These are phyloP conservation scores for Pleurotus ostreatus DNA, from an alignment of 768 basidiomycete genomes.

Conservation along the genomic window DNA sequence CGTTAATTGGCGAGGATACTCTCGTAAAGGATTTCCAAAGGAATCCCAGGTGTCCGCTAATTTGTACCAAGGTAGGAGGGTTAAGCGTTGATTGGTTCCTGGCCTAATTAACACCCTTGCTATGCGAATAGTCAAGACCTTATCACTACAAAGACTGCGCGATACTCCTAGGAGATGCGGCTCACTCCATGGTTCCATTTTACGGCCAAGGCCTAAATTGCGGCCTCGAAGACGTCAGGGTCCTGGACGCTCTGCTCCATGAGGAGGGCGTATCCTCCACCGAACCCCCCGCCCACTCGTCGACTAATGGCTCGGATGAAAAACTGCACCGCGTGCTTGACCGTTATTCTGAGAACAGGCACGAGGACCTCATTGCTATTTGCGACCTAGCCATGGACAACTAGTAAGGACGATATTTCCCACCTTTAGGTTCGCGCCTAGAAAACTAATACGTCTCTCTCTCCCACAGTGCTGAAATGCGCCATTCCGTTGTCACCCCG, in stretches of 20 bases:
- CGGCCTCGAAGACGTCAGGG: slow-evolving; percentile 94
- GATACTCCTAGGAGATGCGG: slow-evolving; percentile 89
- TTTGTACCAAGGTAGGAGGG: slow-evolving; percentile 81
- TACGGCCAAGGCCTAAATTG: slow-evolving; percentile 98
- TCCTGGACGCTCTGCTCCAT: slow-evolving; percentile 73
- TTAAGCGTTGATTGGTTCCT: slow-evolving; percentile 13
- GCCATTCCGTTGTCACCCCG: slow-evolving; percentile 83
- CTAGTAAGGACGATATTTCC: slow-evolving; percentile 64
- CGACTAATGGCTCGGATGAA: slow-evolving; percentile 38
- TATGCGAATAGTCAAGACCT: slow-evolving; percentile 58
- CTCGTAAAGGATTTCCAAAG: slow-evolving; percentile 73
- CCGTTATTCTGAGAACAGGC: slow-evolving; percentile 76
- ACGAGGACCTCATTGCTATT: slow-evolving; percentile 88
- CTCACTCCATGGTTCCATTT: slow-evolving; percentile 99
- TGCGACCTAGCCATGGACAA: slow-evolving; percentile 92
- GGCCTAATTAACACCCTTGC: slow-evolving; percentile 10
- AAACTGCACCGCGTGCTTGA: slow-evolving; percentile 58
- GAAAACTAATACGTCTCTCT: slow-evolving; percentile 16
- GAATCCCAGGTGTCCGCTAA: slow-evolving; percentile 87
- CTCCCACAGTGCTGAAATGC: slow-evolving; percentile 80
- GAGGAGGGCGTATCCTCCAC: slow-evolving; percentile 58
- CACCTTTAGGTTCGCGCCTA: slow-evolving; percentile 15
- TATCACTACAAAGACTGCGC: slow-evolving; percentile 90
- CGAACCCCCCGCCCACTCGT: slow-evolving; percentile 28
- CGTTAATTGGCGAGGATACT: slow-evolving; percentile 75